Conservation (phyloP, 257 asterid species). For the Solanum etuberosum region DNA sequence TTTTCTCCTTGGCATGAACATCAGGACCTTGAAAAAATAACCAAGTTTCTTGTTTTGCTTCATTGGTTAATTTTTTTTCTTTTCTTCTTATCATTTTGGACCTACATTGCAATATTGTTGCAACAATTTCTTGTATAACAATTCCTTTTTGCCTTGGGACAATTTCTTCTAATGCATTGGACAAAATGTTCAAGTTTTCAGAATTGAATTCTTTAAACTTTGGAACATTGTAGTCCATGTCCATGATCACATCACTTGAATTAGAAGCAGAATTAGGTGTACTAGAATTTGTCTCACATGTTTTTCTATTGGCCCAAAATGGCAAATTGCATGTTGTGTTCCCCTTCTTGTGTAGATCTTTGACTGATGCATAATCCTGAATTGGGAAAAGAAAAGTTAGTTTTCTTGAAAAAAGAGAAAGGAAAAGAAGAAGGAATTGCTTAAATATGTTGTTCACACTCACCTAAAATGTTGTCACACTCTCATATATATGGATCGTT, state of each 20-base stretch:
- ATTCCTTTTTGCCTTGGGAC: conserved; percentile 52
- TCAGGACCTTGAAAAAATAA: conserved; percentile 53
- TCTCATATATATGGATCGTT: accelerated
- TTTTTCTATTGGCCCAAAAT: background rate
- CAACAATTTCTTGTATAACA: conserved; percentile 39
- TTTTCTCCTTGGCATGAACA: conserved; percentile 39
- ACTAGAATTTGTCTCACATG: background rate
- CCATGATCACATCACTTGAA: background rate
- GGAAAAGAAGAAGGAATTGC: background rate
- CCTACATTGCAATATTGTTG: conserved; percentile 60
- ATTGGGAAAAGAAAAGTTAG: background rate
- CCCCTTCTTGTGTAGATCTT: background rate
- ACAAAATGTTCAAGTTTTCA: conserved; percentile 40
- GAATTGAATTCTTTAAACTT: conserved; percentile 18
- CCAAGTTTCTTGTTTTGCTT: conserved; percentile 64
- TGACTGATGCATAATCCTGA: background rate
- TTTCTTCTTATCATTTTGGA: conserved; percentile 53
- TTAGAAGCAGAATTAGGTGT: background rate
- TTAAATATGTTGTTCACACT: background rate
- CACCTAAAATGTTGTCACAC: background rate
- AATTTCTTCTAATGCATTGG: conserved; percentile 54
- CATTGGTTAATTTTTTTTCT: background rate
- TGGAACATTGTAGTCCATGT: background rate
- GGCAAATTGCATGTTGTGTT: background rate
- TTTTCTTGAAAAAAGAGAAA: background rate